These are phyloP conservation scores for Clitopilus passeckerianus DNA, from an alignment of 768 basidiomycete species.

Conservation along the genomic window DNA sequence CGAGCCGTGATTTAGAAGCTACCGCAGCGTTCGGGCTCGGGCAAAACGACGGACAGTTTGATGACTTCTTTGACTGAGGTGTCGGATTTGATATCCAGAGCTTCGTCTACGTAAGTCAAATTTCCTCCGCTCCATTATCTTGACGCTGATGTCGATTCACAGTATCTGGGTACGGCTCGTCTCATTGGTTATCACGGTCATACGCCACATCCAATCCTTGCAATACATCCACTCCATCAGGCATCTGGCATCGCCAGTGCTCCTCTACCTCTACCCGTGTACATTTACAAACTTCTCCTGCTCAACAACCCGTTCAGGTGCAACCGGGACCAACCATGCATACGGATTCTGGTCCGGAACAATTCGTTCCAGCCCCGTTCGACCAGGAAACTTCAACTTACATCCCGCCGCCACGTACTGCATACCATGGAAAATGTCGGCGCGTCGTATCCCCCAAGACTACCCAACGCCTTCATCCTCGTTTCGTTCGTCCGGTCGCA, in stretches of 20 bases:
- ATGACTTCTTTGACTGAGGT: constrained; percentile 86
- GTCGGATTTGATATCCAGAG: constrained; percentile 68
- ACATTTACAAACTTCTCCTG: constrained; percentile 81
- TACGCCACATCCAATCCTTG: constrained; percentile 43
- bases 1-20: constrained; percentile 81
- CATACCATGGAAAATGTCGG: constrained; percentile 56
- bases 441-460: constrained; percentile 74
- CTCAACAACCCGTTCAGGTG: too few species aligned
- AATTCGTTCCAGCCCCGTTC: constrained; percentile 8
- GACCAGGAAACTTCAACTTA: constrained; percentile 13
- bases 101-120: constrained; percentile 67
- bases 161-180: constrained; percentile 93
- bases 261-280: constrained; percentile 80
- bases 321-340: constrained; percentile 15
- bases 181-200: constrained; percentile 83
- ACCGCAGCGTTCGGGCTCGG: constrained; percentile 93
- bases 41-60: constrained; percentile 86
- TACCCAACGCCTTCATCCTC: constrained; percentile 83
- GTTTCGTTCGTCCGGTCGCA: constrained; percentile 74
- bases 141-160: not conserved
- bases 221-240: constrained; percentile 69
- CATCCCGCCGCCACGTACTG: constrained; percentile 26
- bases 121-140: constrained; percentile 6
- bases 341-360: constrained; percentile 6
- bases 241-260: constrained; percentile 73